Base-by-base conservation (phyloP, 2,329 filamentous ascomycete genomes). In the Colletotrichum kahawae region DNA sequence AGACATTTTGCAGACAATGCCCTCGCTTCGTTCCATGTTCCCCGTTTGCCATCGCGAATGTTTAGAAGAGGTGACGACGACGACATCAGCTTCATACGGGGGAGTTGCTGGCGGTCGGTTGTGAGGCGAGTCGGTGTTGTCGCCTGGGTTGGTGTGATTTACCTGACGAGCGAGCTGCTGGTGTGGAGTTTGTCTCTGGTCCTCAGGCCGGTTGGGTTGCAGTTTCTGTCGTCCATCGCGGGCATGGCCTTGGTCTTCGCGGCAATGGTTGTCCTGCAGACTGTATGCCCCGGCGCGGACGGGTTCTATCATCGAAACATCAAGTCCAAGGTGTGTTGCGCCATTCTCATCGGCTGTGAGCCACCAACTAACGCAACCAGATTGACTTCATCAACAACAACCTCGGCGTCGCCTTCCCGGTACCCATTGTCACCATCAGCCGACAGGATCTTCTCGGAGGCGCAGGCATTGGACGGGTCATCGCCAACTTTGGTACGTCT, bases 331-430 rank as follows among this genome's bases (percentile, higher is more conserved):
- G 85, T 85, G 0, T 1, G n/a, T 43, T 48, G 74, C 33, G 21
- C 21, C 21, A 4, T 12, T 51, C 16, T 14, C 29, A 2, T 6
- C 21, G 21, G 3, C 33, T 27, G 16, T 5, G 2, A 13, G 14
- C 67, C 24, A 62, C 76, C n/a, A 18, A 31, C 66, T 76, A 4
- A 71, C 27, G n/a, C 3, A 13, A 6, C 3, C 65, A 90, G 88
- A 83, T 88, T 27, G 84, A 90, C 63, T 84, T 90, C 12, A 83
- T 90, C 68, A 90, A 90, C 76, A 80, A 84, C 4, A 87, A 90
- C 78, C 85, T 90, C 77, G 88, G 88, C 0, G 79, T 89, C 7
- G 88, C 87, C 4, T 90, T 90, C 77, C 85, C 87, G 0, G 83
- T 90, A 4, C 88, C 89, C 0, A 84, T 90, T 4, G 80, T 89